phyloP scores from a whole-genome alignment of 208 protist species.

The Crithidia brevicula region DNA sequence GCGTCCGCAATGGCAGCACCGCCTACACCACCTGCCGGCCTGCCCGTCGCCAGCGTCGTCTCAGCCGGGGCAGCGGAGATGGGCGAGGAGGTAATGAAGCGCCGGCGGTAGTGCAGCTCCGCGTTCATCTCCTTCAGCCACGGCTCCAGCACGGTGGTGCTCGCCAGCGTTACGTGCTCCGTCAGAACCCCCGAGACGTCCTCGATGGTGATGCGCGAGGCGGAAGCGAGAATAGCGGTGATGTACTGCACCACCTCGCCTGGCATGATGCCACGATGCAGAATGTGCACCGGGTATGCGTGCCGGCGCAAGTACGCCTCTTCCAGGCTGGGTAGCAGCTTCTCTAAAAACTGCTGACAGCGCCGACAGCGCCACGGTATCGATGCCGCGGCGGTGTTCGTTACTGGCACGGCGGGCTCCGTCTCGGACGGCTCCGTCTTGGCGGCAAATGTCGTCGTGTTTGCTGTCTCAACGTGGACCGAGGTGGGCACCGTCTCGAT shows the following conservation, averaged over 20 bases:
- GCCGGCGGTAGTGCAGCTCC: conserved; percentile 1
- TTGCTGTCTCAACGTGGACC: not conserved
- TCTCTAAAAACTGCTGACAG: conserved; percentile 27
- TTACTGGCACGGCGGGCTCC: not conserved
- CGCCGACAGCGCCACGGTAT: conserved; percentile 5
- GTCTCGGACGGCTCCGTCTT: too few relatives aligned
- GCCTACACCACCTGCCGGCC: not conserved
- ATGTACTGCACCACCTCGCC: conserved; percentile 21
- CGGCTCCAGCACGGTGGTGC: conserved; percentile 16
- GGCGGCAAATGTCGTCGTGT: not conserved
- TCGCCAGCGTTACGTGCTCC: conserved; percentile 10
- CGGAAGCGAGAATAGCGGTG: conserved; percentile 19
- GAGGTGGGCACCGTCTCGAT: conserved; percentile 14
- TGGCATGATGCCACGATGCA: conserved; percentile 42
- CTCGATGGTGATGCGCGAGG: conserved; percentile 40
- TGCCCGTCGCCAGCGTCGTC: not conserved
- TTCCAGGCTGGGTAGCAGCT: conserved; percentile 38
- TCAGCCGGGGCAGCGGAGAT: not conserved
- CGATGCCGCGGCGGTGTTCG: not conserved
- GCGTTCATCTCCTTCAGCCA: conserved; percentile 19
- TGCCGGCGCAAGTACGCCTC: conserved; percentile 34
- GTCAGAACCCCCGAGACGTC: conserved; percentile 25
- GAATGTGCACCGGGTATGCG: conserved; percentile 58
- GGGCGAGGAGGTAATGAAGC: not conserved
- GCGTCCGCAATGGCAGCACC: too few relatives aligned